phyloP scores from a whole-genome alignment of 1,284 basidiomycete species.

The Boletus sp. region DNA sequence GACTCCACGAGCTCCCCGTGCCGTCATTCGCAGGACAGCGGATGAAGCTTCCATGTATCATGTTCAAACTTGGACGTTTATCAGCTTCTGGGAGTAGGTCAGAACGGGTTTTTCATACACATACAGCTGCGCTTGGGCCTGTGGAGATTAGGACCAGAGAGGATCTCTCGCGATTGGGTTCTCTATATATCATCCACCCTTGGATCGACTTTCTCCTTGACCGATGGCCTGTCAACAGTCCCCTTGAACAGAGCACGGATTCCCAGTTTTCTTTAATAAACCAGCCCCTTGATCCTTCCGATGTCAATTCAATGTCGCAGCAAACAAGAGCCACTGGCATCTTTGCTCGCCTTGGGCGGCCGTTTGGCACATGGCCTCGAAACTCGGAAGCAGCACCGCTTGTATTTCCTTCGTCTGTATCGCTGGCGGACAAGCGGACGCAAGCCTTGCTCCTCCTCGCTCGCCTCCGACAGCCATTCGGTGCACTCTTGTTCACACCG shows the following conservation, averaged over 20 bases:
- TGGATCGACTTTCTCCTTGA: not conserved
- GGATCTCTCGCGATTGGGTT: not conserved
- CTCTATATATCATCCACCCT: not conserved
- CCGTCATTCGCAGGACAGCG: slow-evolving; percentile 1
- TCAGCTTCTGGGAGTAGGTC: not conserved
- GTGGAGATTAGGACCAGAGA: not conserved
- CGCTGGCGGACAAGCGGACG: not conserved
- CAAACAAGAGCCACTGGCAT: not conserved
- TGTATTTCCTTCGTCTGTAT: not conserved
- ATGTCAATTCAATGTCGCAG: not conserved
- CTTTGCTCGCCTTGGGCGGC: not conserved
- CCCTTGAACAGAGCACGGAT: not conserved
- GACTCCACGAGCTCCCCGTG: not conserved
- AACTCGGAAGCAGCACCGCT: not conserved
- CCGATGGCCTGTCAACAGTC: not conserved
- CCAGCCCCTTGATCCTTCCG: not conserved
- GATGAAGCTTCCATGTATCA: slow-evolving; percentile 8
- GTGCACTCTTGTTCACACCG: too few species aligned
- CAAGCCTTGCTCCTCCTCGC: not conserved
- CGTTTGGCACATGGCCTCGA: not conserved
- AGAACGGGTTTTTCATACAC: not conserved
- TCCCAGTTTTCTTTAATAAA: not conserved
- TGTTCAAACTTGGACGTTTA: slow-evolving; percentile 1
- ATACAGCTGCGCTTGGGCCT: not conserved
- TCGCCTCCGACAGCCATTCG: not conserved